Conservation (phyloP, 2,329 filamentous ascomycete genomes). For the Penicillium hesseltinei region DNA sequence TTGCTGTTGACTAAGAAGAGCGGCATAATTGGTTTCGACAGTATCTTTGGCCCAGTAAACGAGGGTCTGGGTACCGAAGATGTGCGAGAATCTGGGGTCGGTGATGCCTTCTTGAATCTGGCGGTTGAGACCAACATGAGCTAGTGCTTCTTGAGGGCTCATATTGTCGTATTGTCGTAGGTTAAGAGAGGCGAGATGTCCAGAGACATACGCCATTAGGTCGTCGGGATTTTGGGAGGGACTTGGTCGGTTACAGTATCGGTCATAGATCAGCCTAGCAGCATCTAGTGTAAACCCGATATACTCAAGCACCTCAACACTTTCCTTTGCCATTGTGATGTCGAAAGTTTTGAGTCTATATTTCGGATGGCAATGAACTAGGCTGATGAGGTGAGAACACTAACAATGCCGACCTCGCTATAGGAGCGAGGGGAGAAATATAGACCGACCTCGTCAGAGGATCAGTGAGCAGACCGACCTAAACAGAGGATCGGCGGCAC, state of each 20-base stretch:
- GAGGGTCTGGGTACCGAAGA: not conserved
- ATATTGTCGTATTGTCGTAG: not conserved
- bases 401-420: too few species aligned
- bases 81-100: not conserved
- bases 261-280: conserved; percentile 8
- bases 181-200: not conserved
- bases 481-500: too few species aligned
- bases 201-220: conserved; percentile 4
- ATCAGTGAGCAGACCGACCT: too few species aligned
- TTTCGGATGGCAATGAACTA: too few species aligned
- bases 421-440: too few species aligned
- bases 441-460: too few species aligned
- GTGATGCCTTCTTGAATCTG: not conserved
- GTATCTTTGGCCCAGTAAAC: not conserved
- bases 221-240: conserved; percentile 4
- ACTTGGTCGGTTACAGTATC: conserved; percentile 2
- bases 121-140: too few species aligned
- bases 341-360: not conserved
- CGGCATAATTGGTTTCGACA: not conserved
- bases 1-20: not conserved
- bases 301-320: conserved; percentile 9
- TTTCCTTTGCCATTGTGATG: conserved; percentile 3
- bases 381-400: too few species aligned
- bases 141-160: not conserved
- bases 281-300: conserved; percentile 6